phyloP scores from a whole-genome alignment of 352 stramenopile genomes.

The Globisporangium uncinulatum region DNA sequence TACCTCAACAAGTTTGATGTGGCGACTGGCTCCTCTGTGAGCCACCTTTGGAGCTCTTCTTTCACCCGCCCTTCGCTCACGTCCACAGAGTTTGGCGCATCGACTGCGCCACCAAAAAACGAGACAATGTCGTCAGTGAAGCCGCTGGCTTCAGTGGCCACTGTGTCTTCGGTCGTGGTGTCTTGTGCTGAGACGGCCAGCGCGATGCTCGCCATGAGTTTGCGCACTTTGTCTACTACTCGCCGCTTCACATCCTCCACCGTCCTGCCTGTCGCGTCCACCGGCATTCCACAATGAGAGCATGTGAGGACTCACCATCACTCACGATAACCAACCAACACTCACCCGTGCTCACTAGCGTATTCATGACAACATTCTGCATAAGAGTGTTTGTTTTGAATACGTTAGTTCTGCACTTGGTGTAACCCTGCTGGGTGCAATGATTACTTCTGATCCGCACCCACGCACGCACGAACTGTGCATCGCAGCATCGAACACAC shows the following conservation, averaged over 20 bases:
- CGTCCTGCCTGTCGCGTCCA: not conserved
- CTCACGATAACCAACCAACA: no score
- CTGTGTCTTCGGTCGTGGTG: not conserved
- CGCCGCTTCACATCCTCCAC: not conserved
- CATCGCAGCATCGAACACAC: no score
- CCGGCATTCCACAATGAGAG: not conserved
- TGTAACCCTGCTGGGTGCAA: no score
- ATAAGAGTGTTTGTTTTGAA: no score
- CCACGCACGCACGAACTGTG: no score
- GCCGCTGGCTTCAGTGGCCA: not conserved
- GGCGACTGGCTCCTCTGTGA: not conserved
- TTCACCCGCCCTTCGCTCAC: not conserved
- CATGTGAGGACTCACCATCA: no score
- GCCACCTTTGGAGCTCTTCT: not conserved
- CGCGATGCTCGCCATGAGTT: not conserved
- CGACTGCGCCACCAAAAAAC: not conserved
- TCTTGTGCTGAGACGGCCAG: no score
- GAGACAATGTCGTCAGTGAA: not conserved
- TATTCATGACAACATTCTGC: no score
- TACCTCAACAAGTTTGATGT: not conserved
- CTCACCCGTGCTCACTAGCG: no score
- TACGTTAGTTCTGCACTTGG: no score
- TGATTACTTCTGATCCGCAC: no score
- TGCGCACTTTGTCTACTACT: not conserved
- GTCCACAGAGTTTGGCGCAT: not conserved